Evolutionary conservation across 345 rosid species (phyloP), one percentile per base, ranked within the genome.

Genomic region (Pistacia integerrima): DNA sequence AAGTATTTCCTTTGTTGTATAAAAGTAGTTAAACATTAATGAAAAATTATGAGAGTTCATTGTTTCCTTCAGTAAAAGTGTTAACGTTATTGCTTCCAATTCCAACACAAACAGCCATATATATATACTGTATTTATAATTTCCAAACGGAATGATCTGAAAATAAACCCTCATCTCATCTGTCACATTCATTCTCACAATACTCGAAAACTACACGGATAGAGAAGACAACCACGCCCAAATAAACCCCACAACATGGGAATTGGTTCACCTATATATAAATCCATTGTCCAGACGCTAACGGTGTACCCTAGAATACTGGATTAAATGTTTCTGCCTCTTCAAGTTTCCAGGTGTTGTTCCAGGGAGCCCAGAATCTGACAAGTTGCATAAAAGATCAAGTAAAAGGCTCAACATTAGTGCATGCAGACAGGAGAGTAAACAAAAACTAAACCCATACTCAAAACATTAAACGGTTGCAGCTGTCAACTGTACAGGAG

Each of bases 401-500:
- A 54, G 41, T 16, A 64, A 30, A 52, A 12, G 51, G 0, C 11
- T 44, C 0, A 25, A 28, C 51, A 38, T 30, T 30, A 13, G 18
- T 72, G 60, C 67, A 46, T 49, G 81, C 51, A 16, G 18, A 20
- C 33, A 67, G 52, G 44, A 33, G 7, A 2, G 1, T 55, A 11
- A 66, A 12, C 33, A 18, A n/a, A 22, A 11, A 4, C 14, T 6
- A 56, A 60, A 30, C 17, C 16, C 17, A 30, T 41, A 7, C 46
- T 5, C 41, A 38, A 6, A 11, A 65, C 8, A 56, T 11, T 61
- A 11, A 20, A 22, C 56, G 9, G 69, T 49, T 35, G 10, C 11
- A 22, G 12, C 11, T 77, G 87, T 77, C 85, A 67, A 73, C 44
- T 20, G 20, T 13, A 16, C 13, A 54, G 71, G 67, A 35, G 28